Conservation (phyloP, 768 basidiomycete genomes). For the Russula lepida region DNA sequence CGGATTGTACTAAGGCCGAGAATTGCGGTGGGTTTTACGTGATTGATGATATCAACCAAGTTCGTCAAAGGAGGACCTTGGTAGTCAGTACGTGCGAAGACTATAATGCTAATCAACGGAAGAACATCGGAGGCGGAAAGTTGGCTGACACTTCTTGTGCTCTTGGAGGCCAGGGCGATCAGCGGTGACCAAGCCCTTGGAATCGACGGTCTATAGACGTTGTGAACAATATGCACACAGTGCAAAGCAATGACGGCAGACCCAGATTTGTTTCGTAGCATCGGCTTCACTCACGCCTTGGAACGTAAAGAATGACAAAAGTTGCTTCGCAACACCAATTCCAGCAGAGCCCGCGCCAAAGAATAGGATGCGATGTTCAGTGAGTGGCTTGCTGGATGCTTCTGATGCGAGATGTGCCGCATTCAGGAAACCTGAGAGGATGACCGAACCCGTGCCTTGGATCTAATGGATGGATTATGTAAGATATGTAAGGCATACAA, state of each 20-base stretch:
- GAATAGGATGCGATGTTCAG: constrained; percentile 81
- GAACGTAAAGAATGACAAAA: constrained; percentile 82
- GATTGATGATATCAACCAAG: constrained; percentile 68
- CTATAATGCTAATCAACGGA: constrained; percentile 30
- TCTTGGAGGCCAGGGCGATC: constrained; percentile 63
- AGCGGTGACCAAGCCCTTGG: constrained; percentile 76
- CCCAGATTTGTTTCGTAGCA: constrained; percentile 69
- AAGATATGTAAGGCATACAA: not conserved
- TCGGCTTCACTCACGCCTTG: constrained; percentile 69
- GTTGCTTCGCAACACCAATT: constrained; percentile 85
- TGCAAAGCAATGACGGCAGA: constrained; percentile 24
- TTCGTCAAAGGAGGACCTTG: constrained; percentile 67
- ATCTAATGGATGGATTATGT: constrained; percentile 7
- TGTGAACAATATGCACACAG: not conserved
- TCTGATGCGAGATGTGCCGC: constrained; percentile 72
- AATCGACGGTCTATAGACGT: constrained; percentile 45
- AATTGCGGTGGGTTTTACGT: constrained; percentile 81
- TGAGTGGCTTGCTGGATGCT: constrained; percentile 56
- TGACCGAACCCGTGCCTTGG: constrained; percentile 74
- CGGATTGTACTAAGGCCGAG: constrained; percentile 80
- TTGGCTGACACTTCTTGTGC: constrained; percentile 67
- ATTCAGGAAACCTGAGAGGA: constrained; percentile 83
- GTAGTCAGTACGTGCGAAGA: constrained; percentile 79
- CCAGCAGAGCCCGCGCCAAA: constrained; percentile 90
- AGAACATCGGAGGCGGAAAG: not conserved